These are phyloP conservation scores for Phalaenopsis equestris DNA, from an alignment of 106 monocot genomes.

Conservation along the genomic window DNA sequence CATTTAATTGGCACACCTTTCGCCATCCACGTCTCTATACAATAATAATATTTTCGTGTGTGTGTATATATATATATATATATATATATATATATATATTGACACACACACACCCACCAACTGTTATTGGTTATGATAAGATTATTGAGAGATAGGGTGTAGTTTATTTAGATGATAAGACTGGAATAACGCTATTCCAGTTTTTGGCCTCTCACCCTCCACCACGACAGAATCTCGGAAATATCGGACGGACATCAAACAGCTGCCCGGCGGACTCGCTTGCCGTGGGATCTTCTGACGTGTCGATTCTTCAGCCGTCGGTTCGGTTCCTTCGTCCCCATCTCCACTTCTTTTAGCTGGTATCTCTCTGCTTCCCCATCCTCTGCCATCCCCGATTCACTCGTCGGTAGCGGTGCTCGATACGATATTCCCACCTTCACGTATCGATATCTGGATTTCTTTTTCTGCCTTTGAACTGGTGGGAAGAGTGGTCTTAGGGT, in stretches of 20 bases:
- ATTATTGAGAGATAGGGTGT: too few species aligned
- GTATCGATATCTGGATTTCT: conserved; percentile 8
- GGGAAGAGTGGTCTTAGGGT: conserved; percentile 17
- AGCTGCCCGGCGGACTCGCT: neutral
- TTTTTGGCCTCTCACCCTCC: too few species aligned
- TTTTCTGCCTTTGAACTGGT: neutral
- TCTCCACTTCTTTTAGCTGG: neutral
- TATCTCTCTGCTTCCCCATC: neutral
- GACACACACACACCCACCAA: too few species aligned
- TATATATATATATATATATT: too few species aligned
- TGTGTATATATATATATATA: too few species aligned
- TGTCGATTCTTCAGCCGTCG: neutral
- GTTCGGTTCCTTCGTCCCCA: neutral
- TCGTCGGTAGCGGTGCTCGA: neutral
- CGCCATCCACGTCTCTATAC: neutral
- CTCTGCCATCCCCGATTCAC: too few species aligned
- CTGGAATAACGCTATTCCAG: too few species aligned
- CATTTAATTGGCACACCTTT: neutral
- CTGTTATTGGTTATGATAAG: too few species aligned
- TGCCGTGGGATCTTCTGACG: neutral
- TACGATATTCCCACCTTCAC: neutral
- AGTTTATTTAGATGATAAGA: too few species aligned
- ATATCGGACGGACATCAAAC: conserved; percentile 7
- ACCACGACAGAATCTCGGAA: neutral
- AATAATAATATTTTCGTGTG: neutral